Evolutionary conservation across 2,329 filamentous ascomycete genomes (phyloP).

Genomic region (Teratosphaeria destructans): DNA sequence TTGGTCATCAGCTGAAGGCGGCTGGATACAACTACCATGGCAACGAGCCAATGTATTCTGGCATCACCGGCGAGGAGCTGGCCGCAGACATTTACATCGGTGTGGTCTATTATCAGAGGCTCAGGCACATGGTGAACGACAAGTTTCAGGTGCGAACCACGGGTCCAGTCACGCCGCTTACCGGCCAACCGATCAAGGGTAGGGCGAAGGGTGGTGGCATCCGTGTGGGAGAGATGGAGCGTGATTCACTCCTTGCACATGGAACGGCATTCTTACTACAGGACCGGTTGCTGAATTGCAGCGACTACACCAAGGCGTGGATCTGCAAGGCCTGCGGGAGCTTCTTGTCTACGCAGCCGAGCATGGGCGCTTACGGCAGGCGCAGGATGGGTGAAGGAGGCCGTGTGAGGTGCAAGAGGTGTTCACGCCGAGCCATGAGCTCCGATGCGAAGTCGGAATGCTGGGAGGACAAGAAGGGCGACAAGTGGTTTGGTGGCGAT

Average conservation of each 20-base stretch:
- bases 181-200: conserved; percentile 94
- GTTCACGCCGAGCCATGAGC: conserved; percentile 21
- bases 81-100: conserved; percentile 93
- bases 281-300: conserved; percentile 93
- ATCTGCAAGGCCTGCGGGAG: conserved; percentile 82
- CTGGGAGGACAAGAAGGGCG: conserved; percentile 86
- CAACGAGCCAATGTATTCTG: conserved; percentile 97
- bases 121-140: conserved; percentile 99
- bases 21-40: conserved; percentile 97
- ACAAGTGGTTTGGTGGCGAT: conserved; percentile 76
- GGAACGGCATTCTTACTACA: conserved; percentile 91
- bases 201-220: conserved; percentile 95
- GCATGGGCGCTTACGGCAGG: conserved; percentile 40
- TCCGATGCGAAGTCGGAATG: conserved; percentile 41
- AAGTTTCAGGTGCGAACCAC: conserved; percentile 98
- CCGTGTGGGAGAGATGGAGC: conserved; percentile 98
- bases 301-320: conserved; percentile 81
- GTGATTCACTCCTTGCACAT: conserved; percentile 87
- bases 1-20: conserved; percentile 88
- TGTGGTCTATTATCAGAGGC: conserved; percentile 93
- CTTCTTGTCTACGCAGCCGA: conserved; percentile 79
- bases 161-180: conserved; percentile 78
- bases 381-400: conserved; percentile 16
- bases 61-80: conserved; percentile 90
- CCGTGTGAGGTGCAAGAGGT: conserved; percentile 26